Evolutionary conservation across 164 flowering plant genomes (phyloP).

Genomic region (Vitis rotundifolia): DNA sequence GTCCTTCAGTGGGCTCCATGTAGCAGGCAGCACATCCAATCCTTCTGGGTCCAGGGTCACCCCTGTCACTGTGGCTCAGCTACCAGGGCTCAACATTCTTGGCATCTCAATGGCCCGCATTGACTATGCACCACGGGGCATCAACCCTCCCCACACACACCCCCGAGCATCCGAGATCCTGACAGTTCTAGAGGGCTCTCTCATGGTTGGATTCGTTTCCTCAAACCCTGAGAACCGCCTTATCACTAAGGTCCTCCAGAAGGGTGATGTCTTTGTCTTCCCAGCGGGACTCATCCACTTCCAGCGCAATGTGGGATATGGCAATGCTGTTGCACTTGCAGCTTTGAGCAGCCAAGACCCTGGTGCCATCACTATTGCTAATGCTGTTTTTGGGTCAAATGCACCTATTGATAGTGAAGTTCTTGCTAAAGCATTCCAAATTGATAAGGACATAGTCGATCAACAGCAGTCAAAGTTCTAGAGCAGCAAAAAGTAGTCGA

Average conservation of each 20-base stretch:
- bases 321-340: slow-evolving; percentile 10
- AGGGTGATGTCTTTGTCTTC: slow-evolving; percentile 21
- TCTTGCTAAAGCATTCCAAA: slow-evolving; percentile 14
- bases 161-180: slow-evolving; percentile 18
- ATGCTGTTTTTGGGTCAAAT: slow-evolving; percentile 12
- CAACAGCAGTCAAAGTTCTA: slow-evolving; percentile 2
- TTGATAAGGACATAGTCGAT: slow-evolving; percentile 1
- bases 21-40: slow-evolving; percentile 13
- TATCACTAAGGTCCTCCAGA: slow-evolving; percentile 7
- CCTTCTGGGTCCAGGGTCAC: slow-evolving; percentile 11
- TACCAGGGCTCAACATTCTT: slow-evolving; percentile 18
- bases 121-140: slow-evolving; percentile 14
- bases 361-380: slow-evolving; percentile 6
- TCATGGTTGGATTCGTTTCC: slow-evolving; percentile 5
- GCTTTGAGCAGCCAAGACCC: slow-evolving; percentile 12
- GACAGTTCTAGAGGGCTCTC: slow-evolving; percentile 7
- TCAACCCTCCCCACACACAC: slow-evolving; percentile 19
- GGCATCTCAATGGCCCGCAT: slow-evolving; percentile 16
- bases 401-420: slow-evolving; percentile 1
- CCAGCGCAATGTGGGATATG: slow-evolving; percentile 3
- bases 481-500: background rate
- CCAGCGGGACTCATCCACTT: slow-evolving; percentile 13
- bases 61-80: slow-evolving; percentile 6
- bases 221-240: slow-evolving; percentile 17
- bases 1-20: slow-evolving; percentile 13